phyloP scores from a whole-genome alignment of 202 grass and related monocot species.

The Saccharum hybrid region DNA sequence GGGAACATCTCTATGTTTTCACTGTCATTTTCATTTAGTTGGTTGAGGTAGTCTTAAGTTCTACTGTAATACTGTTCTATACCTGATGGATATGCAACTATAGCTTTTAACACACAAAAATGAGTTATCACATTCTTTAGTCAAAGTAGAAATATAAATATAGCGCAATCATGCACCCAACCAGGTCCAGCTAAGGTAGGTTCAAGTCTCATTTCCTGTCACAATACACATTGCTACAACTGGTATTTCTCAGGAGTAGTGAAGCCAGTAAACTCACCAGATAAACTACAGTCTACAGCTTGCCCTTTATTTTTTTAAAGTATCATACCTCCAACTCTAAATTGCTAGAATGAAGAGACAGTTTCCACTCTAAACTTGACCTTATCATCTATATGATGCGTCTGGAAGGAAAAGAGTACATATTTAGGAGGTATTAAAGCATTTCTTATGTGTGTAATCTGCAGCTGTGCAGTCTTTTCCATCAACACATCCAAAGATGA shows the following conservation, averaged over 20 bases:
- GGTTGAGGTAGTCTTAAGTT: neutral
- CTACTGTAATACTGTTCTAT: neutral
- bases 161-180: neutral
- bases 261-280: constrained; percentile 15
- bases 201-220: neutral
- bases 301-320: constrained; percentile 27
- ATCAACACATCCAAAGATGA: neutral
- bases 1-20: constrained; percentile 21
- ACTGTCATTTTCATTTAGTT: neutral
- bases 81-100: neutral
- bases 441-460: neutral
- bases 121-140: neutral
- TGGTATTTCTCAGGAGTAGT: constrained; percentile 15
- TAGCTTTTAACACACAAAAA: constrained; percentile 25
- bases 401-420: constrained; percentile 5
- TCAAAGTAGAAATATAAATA: constrained; percentile 2
- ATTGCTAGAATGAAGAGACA: neutral
- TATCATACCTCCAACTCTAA: constrained; percentile 15
- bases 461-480: neutral
- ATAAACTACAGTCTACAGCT: neutral
- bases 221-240: neutral
- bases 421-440: constrained; percentile 22
- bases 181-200: neutral
- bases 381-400: constrained; percentile 3
- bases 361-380: neutral